These are phyloP conservation scores for Fusarium buharicum DNA, from an alignment of 2,329 filamentous ascomycete species.

Conservation along the genomic window DNA sequence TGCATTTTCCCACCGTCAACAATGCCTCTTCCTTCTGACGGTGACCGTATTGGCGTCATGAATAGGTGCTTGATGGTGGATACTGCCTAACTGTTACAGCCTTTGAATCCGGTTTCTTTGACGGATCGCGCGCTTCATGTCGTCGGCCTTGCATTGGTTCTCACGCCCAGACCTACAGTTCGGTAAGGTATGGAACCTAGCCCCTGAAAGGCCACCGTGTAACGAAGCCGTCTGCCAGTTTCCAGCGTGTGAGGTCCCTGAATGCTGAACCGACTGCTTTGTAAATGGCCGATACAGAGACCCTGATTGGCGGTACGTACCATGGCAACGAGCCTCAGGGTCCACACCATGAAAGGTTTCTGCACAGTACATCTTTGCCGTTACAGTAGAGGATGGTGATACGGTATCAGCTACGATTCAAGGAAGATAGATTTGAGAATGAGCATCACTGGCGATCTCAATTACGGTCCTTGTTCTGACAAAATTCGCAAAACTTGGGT, in stretches of 20 bases:
- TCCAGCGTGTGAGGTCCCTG: conserved; percentile 3
- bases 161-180: conserved; percentile 20
- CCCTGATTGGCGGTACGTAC: conserved; percentile 36
- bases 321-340: conserved; percentile 42
- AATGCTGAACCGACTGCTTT: conserved; percentile 5
- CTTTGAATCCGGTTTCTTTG: conserved; percentile 27
- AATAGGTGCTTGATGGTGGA: conserved; percentile 32
- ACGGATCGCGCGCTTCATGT: conserved; percentile 29
- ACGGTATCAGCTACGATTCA: conserved; percentile 26
- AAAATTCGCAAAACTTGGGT: too few species aligned
- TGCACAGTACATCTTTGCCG: conserved; percentile 32
- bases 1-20: conserved; percentile 31
- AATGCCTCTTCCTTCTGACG: conserved; percentile 29
- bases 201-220: background rate
- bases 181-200: conserved; percentile 2
- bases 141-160: conserved; percentile 29
- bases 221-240: conserved; percentile 16
- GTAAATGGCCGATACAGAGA: conserved; percentile 24
- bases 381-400: conserved; percentile 21
- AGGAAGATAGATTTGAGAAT: conserved; percentile 16
- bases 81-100: conserved; percentile 3
- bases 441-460: conserved; percentile 18
- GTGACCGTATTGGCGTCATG: conserved; percentile 40
- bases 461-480: background rate
- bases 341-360: conserved; percentile 34